Conservation (phyloP, 179 eudicot species). For the Gypsophila paniculata region DNA sequence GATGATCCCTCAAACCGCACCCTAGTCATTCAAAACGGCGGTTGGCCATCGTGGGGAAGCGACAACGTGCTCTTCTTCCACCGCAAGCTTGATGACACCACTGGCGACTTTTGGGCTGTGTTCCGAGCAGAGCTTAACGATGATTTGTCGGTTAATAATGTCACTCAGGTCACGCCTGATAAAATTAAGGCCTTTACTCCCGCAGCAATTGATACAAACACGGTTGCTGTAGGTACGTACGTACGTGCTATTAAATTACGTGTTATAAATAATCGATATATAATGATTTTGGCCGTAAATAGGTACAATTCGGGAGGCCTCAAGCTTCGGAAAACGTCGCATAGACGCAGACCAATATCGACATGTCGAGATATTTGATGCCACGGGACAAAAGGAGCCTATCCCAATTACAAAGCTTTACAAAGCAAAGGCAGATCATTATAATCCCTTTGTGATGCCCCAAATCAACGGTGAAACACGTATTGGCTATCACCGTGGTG, state of each 20-base stretch:
- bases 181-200: conserved; percentile 20
- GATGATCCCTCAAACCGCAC: background rate
- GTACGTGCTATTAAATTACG: no score
- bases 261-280: no score
- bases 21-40: conserved; percentile 7
- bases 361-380: conserved; percentile 15
- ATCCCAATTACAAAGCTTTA: no score
- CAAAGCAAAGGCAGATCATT: conserved; percentile 7
- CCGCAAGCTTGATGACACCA: background rate
- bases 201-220: conserved; percentile 14
- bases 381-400: no score
- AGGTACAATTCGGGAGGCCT: conserved; percentile 17
- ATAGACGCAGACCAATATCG: conserved; percentile 7
- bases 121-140: conserved; percentile 4
- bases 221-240: conserved; percentile 13
- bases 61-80: conserved; percentile 17
- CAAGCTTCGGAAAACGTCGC: background rate
- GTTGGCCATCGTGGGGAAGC: conserved; percentile 28
- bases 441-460: background rate
- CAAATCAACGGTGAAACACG: background rate
- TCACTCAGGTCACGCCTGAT: conserved; percentile 14
- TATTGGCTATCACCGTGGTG: conserved; percentile 15
- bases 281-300: background rate
- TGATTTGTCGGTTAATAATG: no score
- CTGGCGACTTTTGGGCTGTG: conserved; percentile 16